Evolutionary conservation across 176 grass and related monocot genomes (phyloP).

Genomic region (Eleusine coracana): DNA sequence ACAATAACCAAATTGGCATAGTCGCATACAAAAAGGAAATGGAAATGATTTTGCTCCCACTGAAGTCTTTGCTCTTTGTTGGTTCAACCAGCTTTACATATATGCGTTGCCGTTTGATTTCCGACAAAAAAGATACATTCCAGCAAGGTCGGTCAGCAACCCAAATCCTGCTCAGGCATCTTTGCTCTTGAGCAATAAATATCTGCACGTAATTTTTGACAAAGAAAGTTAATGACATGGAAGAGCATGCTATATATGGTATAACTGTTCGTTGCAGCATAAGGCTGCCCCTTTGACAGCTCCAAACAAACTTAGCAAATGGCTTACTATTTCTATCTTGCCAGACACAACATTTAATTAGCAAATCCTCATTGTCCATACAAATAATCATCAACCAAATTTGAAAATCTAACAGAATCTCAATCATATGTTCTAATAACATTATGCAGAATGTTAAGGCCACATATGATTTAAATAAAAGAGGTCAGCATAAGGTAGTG

Average conservation of each 20-base stretch:
- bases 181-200: conserved; percentile 94
- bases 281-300: conserved; percentile 18
- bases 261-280: neutral
- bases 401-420: conserved; percentile 30
- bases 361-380: conserved; percentile 11
- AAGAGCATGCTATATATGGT: conserved; percentile 22
- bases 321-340: neutral
- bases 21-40: conserved; percentile 74
- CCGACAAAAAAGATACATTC: conserved; percentile 65
- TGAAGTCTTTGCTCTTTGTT: conserved; percentile 69
- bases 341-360: conserved; percentile 32
- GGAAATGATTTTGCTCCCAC: conserved; percentile 63
- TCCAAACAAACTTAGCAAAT: conserved; percentile 20
- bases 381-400: conserved; percentile 3
- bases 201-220: conserved; percentile 45
- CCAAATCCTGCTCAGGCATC: conserved; percentile 82
- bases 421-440: conserved; percentile 11
- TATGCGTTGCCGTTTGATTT: conserved; percentile 65
- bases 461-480: conserved; percentile 8
- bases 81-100: conserved; percentile 77
- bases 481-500: neutral
- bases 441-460: neutral
- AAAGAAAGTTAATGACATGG: conserved; percentile 42
- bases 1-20: conserved; percentile 90
- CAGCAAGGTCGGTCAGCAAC: conserved; percentile 64